Conservation (phyloP, 2,329 filamentous ascomycete species). For the Diplodia scrobiculata region DNA sequence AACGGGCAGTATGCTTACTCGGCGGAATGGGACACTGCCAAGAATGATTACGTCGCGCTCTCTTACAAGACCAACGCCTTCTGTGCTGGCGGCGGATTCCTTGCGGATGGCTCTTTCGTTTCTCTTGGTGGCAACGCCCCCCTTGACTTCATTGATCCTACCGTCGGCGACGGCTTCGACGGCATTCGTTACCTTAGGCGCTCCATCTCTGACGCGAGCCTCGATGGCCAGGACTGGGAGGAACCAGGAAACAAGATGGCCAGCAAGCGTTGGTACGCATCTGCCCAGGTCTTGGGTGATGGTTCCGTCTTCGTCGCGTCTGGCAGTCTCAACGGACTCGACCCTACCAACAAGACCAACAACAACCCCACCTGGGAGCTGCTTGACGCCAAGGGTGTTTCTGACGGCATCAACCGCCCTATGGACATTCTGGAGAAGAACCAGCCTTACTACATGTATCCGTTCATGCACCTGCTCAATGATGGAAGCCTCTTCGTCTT, state of each 20-base stretch:
- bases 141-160: slow-evolving; percentile 58
- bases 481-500: slow-evolving; percentile 62
- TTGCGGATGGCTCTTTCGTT: slow-evolving; percentile 59
- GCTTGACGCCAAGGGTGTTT: slow-evolving; percentile 53
- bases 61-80: slow-evolving; percentile 62
- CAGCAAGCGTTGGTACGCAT: slow-evolving; percentile 63
- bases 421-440: slow-evolving; percentile 60
- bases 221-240: slow-evolving; percentile 56
- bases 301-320: slow-evolving; percentile 62
- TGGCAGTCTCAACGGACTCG: slow-evolving; percentile 61
- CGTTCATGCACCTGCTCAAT: slow-evolving; percentile 61
- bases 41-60: slow-evolving; percentile 52
- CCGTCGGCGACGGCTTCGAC: slow-evolving; percentile 61
- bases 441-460: slow-evolving; percentile 67
- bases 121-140: slow-evolving; percentile 62
- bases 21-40: slow-evolving; percentile 59
- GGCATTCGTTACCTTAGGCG: slow-evolving; percentile 59
- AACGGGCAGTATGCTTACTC: slow-evolving; percentile 63
- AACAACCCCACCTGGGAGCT: slow-evolving; percentile 67
- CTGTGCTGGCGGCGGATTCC: slow-evolving; percentile 62
- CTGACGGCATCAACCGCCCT: slow-evolving; percentile 51
- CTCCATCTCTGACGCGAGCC: slow-evolving; percentile 48
- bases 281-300: slow-evolving; percentile 61
- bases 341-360: slow-evolving; percentile 57
- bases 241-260: slow-evolving; percentile 60